phyloP scores from a whole-genome alignment of 768 basidiomycete species.

The Pulveroboletus sp. region DNA sequence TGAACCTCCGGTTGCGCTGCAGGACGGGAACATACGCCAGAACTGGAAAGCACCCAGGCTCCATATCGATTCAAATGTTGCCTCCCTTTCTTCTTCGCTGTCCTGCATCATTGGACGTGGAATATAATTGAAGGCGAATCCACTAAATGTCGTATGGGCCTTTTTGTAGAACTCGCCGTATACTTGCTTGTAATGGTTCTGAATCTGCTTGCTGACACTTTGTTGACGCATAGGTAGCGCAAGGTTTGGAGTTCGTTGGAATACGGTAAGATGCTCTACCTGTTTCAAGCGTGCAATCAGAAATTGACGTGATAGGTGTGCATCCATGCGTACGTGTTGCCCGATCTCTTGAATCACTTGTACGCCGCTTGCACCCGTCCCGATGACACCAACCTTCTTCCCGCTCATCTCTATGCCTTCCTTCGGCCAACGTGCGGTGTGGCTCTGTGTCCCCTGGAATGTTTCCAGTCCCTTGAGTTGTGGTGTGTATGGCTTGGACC shows the following conservation, averaged over 20 bases:
- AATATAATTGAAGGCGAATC: neutral
- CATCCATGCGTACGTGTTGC: slow-evolving; percentile 8
- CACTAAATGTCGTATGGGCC: neutral
- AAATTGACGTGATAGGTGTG: neutral
- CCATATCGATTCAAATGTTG: slow-evolving; percentile 11
- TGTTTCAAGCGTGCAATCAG: neutral
- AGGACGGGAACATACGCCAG: neutral
- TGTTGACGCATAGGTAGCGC: slow-evolving; percentile 10
- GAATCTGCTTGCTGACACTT: neutral
- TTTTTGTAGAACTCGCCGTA: slow-evolving; percentile 9
- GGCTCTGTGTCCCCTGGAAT: slow-evolving; percentile 7
- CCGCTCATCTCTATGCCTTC: slow-evolving; percentile 4
- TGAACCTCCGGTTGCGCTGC: too few relatives aligned
- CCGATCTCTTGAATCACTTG: slow-evolving; percentile 16
- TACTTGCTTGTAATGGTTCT: slow-evolving; percentile 11
- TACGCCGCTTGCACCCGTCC: slow-evolving; percentile 13
- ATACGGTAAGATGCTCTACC: slow-evolving; percentile 12
- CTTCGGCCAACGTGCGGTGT: slow-evolving; percentile 11
- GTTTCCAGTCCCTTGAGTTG: slow-evolving; percentile 8
- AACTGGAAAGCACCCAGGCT: slow-evolving; percentile 7
- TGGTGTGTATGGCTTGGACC: slow-evolving; percentile 9
- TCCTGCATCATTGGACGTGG: neutral
- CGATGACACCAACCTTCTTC: slow-evolving; percentile 10
- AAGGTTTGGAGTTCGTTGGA: slow-evolving; percentile 14
- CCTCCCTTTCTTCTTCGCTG: slow-evolving; percentile 8